Base-by-base conservation (phyloP, 768 basidiomycete species). In the Panus rudis region DNA sequence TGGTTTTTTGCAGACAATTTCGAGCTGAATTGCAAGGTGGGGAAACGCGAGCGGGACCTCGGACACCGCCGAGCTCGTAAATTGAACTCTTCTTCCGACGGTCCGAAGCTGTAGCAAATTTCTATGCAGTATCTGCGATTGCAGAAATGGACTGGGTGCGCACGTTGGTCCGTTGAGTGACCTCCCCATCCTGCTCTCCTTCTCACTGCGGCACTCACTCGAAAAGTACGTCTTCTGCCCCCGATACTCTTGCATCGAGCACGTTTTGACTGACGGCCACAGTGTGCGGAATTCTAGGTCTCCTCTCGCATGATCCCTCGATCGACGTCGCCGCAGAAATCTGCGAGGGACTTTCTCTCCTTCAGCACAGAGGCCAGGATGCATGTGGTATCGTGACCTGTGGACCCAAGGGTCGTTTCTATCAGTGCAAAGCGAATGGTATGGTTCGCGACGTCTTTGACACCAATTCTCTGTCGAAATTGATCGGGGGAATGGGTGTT, bases 371-470 rank as follows among this genome's bases (percentile, higher is more conserved):
- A 52, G 96, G 94, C 11, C 94, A 99, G 63, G 96, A 99, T 71
- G 96, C 96, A 0, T 94, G 92, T 52, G 96, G 96, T 26, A 84
- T 98, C 56, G 83, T 99, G 46, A 99, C 96, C 25, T 93, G 96
- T 62, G 96, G 92, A 3, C 79, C 81, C 4, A 92, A 91, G 59
- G 96, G 96, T 21, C 81, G 92, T 33, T 86, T 99, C 60, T 97
- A 86, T 63, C 96, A 99, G 61, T 93, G 92, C 73, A 99, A 99
- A 66, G 91, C 92, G 21, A 99, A 98, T 58, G 96, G 96, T 33
- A 98, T 99, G 96, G 94, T 99, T 54, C 76, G 93, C 40, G 96
- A 99, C 58, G 84, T 98, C 47, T 92, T 98, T 63, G 93, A 98
- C 61, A 70, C 76, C 26, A 76, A 73, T 54, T 76, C 85, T 3